Evolutionary conservation across 2,329 filamentous ascomycete species (phyloP).

Genomic region (Coniella lustricola): DNA sequence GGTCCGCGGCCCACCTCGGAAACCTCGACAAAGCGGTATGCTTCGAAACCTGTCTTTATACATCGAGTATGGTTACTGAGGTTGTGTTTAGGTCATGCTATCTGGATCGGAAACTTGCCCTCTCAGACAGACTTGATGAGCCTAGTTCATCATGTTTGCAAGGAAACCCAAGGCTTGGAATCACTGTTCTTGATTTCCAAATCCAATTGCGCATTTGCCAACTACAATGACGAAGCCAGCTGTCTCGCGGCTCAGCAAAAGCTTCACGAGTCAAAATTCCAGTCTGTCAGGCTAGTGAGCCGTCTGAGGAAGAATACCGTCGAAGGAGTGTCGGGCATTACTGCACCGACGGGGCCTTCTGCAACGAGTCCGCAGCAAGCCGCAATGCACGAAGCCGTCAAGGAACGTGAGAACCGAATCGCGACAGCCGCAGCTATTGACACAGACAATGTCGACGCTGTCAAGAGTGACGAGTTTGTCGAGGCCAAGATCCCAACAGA

Average conservation of each 20-base stretch:
- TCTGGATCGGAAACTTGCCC: conserved; percentile 94
- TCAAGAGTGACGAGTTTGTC: background rate
- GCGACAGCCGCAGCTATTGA: conserved; percentile 6
- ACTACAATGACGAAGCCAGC: conserved; percentile 74
- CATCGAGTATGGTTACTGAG: background rate
- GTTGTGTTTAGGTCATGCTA: conserved; percentile 61
- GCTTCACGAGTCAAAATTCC: conserved; percentile 86
- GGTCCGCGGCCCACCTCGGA: conserved; percentile 47
- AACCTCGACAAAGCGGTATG: conserved; percentile 57
- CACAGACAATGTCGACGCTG: conserved; percentile 1
- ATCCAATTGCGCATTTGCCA: conserved; percentile 95
- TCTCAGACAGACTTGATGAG: conserved; percentile 73
- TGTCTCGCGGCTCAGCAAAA: conserved; percentile 72
- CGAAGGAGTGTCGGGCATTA: conserved; percentile 38
- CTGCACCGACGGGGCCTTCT: conserved; percentile 49
- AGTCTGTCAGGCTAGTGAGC: conserved; percentile 79
- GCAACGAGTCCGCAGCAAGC: conserved; percentile 23
- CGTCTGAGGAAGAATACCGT: conserved; percentile 58
- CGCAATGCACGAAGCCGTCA: conserved; percentile 3
- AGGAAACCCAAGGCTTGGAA: conserved; percentile 70
- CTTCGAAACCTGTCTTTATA: conserved; percentile 4
- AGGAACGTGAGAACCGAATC: conserved; percentile 5
- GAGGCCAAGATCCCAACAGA: conserved; percentile 5
- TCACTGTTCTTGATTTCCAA: conserved; percentile 93
- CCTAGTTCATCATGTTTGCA: conserved; percentile 86